Evolutionary conservation across 495 filamentous ascomycete species (phyloP), one percentile per base, ranked within the genome.

Genomic region (Astrothelium macrocarpum): DNA sequence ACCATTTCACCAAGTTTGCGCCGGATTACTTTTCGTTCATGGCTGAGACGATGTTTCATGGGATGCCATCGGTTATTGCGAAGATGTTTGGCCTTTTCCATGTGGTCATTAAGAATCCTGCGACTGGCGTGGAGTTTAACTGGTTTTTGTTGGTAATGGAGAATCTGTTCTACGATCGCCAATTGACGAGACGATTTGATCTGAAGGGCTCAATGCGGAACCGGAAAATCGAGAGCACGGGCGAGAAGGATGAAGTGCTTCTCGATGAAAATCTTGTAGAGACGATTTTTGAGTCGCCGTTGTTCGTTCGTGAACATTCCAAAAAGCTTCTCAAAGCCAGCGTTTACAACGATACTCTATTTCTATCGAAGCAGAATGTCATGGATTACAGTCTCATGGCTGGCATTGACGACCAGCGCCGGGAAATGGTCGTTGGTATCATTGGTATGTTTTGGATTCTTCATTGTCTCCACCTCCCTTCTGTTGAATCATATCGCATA

Each of bases 381-480:
- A 99, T 99, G 94, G 94, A 99, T 73, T 99, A 99, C 76, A 93
- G 88, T 25, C 80, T 99, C 36, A 99, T 99, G 94, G 90, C 97
- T 53, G 94, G 94, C 20, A 91, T 99, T 53, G 92, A 97, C 70
- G 95, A 98, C 69, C 79, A 79, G 43, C 81, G 85, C 46, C 90
- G 90, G 65, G 94, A 99, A 77, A 81, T 99, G 39, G 87, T 96
- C 5, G 92, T 99, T 18, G 94, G 94, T 2, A 96, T 99, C 68
- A 97, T 99, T 68, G 75, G 72, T 75, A 71, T 18, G 71, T 66
- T 18, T 18, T 32, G 18, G 32, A 62, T 31, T 36, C 18, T n/a
- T n/a, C 32, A 25, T 39, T 49, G 14, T 59, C 59, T 49, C n/a
- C 26, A 5, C 31, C 59, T 26, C 26, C 18, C 3, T 43, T 36